Evolutionary conservation across 768 basidiomycete genomes (phyloP).

Genomic region (Mycena epipterygia): DNA sequence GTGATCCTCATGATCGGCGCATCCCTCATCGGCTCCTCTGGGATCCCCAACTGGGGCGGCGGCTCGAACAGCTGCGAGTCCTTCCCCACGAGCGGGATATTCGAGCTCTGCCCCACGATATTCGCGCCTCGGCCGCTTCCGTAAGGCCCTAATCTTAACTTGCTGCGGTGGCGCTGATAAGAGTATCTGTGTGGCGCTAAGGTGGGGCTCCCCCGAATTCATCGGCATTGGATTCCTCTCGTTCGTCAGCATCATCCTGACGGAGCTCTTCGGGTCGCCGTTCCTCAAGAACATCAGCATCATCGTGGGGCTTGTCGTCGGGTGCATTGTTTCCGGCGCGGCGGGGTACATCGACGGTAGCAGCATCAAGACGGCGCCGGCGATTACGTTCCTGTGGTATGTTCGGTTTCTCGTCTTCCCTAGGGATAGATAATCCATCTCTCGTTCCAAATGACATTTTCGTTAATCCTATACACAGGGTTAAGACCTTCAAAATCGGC

Average conservation of each 20-base stretch:
- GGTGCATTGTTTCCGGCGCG: constrained; percentile 86
- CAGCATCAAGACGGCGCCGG: constrained; percentile 75
- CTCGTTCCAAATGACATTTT: no score
- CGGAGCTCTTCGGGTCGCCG: constrained; percentile 87
- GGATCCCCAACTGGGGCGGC: constrained; percentile 87
- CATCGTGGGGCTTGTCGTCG: constrained; percentile 80
- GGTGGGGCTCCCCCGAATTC: constrained; percentile 88
- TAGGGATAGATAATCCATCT: background rate
- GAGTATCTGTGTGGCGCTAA: no score
- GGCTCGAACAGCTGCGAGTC: constrained; percentile 79
- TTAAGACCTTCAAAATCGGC: constrained; percentile 27
- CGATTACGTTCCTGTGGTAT: constrained; percentile 86
- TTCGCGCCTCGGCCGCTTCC: constrained; percentile 77
- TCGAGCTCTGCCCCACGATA: constrained; percentile 79
- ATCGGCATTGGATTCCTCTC: constrained; percentile 91
- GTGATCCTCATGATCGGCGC: constrained; percentile 88
- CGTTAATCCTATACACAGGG: constrained; percentile 32
- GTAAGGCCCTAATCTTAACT: constrained; percentile 46
- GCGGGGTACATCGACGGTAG: constrained; percentile 82
- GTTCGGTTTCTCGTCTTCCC: constrained; percentile 1
- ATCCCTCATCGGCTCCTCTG: constrained; percentile 80
- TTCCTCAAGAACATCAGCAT: constrained; percentile 88
- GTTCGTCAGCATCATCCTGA: constrained; percentile 81
- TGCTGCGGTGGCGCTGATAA: no score
- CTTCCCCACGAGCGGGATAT: constrained; percentile 76